phyloP scores from a whole-genome alignment of 306 rosid genomes.

The Quercus dentata region DNA sequence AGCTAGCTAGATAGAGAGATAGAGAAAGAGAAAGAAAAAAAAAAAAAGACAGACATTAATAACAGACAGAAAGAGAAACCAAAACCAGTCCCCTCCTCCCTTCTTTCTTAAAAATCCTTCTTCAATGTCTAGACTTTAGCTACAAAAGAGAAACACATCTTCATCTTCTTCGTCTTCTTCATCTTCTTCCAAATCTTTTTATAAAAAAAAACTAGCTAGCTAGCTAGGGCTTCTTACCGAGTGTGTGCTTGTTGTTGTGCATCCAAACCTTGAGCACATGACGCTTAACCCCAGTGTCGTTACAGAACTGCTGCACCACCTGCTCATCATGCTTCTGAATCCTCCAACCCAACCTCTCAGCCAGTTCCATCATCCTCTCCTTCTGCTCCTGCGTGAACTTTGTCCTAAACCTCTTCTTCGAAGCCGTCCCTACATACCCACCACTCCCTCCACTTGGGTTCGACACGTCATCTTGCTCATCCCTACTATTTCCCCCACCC shows the following conservation, averaged over 20 bases:
- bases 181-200: neutral
- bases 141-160: neutral
- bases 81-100: neutral
- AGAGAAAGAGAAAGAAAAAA: neutral
- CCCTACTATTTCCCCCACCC: slow-evolving; percentile 60
- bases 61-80: neutral
- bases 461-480: slow-evolving; percentile 81
- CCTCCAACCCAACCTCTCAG: slow-evolving; percentile 86
- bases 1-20: slow-evolving; percentile 4
- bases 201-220: neutral
- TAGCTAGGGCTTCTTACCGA: slow-evolving; percentile 93
- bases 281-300: slow-evolving; percentile 79
- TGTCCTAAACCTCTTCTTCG: slow-evolving; percentile 70
- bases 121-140: neutral
- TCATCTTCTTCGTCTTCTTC: neutral
- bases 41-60: neutral
- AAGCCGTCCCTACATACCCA: slow-evolving; percentile 21
- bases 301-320: slow-evolving; percentile 70
- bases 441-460: slow-evolving; percentile 66
- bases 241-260: slow-evolving; percentile 99
- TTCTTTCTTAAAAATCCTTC: neutral
- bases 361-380: slow-evolving; percentile 78
- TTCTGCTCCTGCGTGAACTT: slow-evolving; percentile 84
- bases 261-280: slow-evolving; percentile 98
- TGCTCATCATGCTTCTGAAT: slow-evolving; percentile 90